Evolutionary conservation across 2,329 filamentous ascomycete species (phyloP), one percentile per base, ranked within the genome.

Genomic region (Aspergillus vadensis): DNA sequence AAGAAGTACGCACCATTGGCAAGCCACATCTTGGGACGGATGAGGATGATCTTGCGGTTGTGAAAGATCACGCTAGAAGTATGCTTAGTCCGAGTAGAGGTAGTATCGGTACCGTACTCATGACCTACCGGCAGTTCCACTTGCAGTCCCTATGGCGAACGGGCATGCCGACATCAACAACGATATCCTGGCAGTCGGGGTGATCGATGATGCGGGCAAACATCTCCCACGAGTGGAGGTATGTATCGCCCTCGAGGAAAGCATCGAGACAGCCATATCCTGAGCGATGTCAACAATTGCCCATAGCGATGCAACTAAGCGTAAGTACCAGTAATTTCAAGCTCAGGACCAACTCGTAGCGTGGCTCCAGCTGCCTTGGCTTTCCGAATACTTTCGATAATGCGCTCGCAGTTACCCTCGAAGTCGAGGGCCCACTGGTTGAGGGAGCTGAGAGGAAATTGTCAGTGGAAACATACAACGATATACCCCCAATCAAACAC

Each of bases 1-100:
- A 5, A 17, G 15, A 6, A 27, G 17, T 48, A 65, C 68, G 8
- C 58, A 72, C 70, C 88, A 62, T 90, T 88, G 51, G 88, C 88
- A 5, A 92, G 82, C 68, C 81, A 87, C 64, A 91, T 80, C 75
- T 92, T 92, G 0, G 89, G 89, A 10, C 90, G 81, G 59, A 95
- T 88, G 60, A 89, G 80, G 17, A 92, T 76, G 19, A 93, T 87
- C 75, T 88, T 86, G 54, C 85, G 83, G 66, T 92, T 84, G 54
- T 86, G 80, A 62, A 81, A 80, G 63, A 91, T 83, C n/a, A 89
- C 80, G 6, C 72, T 73, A 55, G 36, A 2, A 36, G 9, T 5
- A 48, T 23, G 9, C 41, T 47, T 12, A 50, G n/a, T 27, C 3
- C 25, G 21, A 53, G 41, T 27, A 44, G 2, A 12, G 21, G 36